Base-by-base conservation (phyloP, 352 stramenopile genomes). In the Globisporangium camurandrum region DNA sequence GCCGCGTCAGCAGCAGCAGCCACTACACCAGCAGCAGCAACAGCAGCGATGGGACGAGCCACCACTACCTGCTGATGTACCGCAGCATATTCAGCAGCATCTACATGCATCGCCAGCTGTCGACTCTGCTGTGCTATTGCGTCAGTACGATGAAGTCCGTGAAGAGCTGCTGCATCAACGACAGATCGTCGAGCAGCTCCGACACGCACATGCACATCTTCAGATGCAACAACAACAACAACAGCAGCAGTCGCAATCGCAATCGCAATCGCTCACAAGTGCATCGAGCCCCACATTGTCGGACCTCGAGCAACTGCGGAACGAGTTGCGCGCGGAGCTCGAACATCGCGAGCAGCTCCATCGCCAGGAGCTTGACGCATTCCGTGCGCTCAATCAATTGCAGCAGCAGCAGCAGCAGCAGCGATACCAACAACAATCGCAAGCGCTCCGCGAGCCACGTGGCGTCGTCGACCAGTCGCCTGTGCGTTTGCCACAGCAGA, bases 251-350 rank as follows among this genome's bases (percentile, higher is more conserved):
- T 48, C 23, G n/a, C n/a, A n/a, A n/a, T n/a, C n/a, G n/a, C 59
- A 49, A 0, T 54, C 60, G 14, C 41, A 44, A 3, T 24, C 46
- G 2, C 33, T 43, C 5, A 49, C 56, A 30, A 63, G 27, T 19
- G 44, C 36, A 3, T 40, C 46, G 45, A 50, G 55, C 1, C 61
- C 61, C 7, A 81, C 70, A 23, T 38, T 82, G 12, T 66, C 67
- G 16, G 73, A 84, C 44, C 56, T 88, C n/a, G 70, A 88, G 41
- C 63, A 69, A 31, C 57, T 86, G 20, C 71, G 75, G 2, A 66
- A 69, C 8, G 69, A 84, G 39, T 43, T 84, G 9, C 66, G 65
- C 5, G 67, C 66, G 22, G 71, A 86, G 39, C 56, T 86, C 2
- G 69, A 59, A 24, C 69, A 78, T 11, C 69, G 69, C 17, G 71